Evolutionary conservation across 1,284 basidiomycete genomes (phyloP), one percentile per base, ranked within the genome.

Genomic region (Ustilago shanxiensis): DNA sequence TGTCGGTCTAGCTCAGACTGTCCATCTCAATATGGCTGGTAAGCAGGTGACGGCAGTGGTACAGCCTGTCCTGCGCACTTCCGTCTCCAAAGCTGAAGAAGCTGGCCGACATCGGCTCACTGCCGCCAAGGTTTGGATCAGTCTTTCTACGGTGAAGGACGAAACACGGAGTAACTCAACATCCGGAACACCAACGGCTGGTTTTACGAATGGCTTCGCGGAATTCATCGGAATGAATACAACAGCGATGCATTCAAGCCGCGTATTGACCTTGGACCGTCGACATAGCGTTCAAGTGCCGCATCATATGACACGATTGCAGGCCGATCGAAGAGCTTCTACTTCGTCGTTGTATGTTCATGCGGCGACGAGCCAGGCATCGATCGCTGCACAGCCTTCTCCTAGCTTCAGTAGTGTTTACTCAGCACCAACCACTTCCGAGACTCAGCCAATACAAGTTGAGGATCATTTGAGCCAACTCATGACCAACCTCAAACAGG

Each of bases 111-210:
- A 51, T 7, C 29, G 29, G 2, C 26, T 47, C 14, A 49, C 62
- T 10, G 58, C 59, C 7, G 62, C 58, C 10, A 71, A 71, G 47
- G 62, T 71, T 5, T 71, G 62, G 68, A 49, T 71, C n/a, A 61
- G 53, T 11, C 35, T 71, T 7, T 61, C 53, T 6, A 54, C 59
- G 11, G 28, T 52, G 6, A 29, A 33, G 2, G 33, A 16, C 1
- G 20, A 11, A 14, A 41, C 24, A 18, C 22, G 33, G 31, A 41
- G 52, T 1, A 54, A 33, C 22, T 39, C 57, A 26, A 44, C n/a
- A 4, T 9, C 52, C 31, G 13, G 44, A 9, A 3, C 13, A 11
- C 24, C 26, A 3, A 44, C 39, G 24, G 18, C 13, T 11, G 39
- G 62, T 14, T 45, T 58, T 10, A 28, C 47, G 11, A 55, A n/a